Conservation (phyloP, 768 basidiomycete species). For the Hygrophorus russula region DNA sequence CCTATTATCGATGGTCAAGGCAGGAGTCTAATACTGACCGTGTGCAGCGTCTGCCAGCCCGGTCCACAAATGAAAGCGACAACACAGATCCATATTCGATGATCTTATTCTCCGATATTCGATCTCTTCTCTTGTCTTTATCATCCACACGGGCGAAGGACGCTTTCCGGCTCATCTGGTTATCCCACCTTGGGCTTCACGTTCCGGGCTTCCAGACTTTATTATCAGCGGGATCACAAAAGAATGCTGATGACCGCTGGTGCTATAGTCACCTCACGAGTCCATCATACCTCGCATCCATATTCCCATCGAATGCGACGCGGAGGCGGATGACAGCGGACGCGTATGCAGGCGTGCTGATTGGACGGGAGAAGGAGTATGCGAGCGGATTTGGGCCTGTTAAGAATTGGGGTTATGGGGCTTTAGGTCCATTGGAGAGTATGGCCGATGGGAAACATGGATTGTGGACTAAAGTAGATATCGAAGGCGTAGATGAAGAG, state of each 20-base stretch:
- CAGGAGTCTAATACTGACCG: constrained; percentile 44
- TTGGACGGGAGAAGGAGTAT: constrained; percentile 59
- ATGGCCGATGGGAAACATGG: constrained; percentile 16
- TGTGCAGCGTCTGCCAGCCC: constrained; percentile 33
- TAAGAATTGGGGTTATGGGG: constrained; percentile 49
- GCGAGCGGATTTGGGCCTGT: constrained; percentile 54
- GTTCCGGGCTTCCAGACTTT: constrained; percentile 51
- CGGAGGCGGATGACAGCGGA: constrained; percentile 35
- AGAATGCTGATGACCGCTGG: constrained; percentile 65
- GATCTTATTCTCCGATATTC: constrained; percentile 66
- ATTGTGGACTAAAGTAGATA: constrained; percentile 35
- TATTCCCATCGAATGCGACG: constrained; percentile 36
- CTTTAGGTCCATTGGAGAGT: constrained; percentile 44
- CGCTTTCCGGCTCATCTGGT: constrained; percentile 56
- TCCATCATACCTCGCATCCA: constrained; percentile 30
- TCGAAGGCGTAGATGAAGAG: constrained; percentile 34
- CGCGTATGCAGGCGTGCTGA: constrained; percentile 49
- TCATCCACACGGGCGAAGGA: constrained; percentile 33
- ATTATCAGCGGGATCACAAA: constrained; percentile 17
- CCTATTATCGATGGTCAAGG: constrained; percentile 55
- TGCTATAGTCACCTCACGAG: constrained; percentile 33
- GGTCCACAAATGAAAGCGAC: constrained; percentile 35
- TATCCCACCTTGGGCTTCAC: constrained; percentile 60
- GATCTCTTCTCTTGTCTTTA: constrained; percentile 41
- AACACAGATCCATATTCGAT: constrained; percentile 60